Evolutionary conservation across 805 yeast species (phyloP).

Genomic region (Ogataea sp.): DNA sequence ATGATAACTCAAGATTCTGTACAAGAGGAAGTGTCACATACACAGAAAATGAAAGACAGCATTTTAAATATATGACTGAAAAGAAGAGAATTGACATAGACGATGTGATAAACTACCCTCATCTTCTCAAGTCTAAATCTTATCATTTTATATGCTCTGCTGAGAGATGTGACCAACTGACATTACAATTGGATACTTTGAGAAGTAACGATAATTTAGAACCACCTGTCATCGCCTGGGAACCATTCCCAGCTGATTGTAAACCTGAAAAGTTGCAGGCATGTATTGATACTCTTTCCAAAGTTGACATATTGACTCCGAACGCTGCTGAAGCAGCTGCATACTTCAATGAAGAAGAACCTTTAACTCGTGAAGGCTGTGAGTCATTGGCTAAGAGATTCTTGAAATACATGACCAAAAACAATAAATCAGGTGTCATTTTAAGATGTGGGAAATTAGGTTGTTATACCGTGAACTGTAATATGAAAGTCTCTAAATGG

Average conservation of each 20-base stretch:
- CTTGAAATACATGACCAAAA: conserved; percentile 29
- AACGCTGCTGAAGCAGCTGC: conserved; percentile 77
- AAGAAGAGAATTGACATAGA: conserved; percentile 49
- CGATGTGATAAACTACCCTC: conserved; percentile 38
- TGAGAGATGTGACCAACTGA: conserved; percentile 43
- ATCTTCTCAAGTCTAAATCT: conserved; percentile 32
- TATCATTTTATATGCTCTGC: conserved; percentile 76
- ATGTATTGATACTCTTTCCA: conserved; percentile 29
- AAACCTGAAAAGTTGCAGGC: conserved; percentile 36
- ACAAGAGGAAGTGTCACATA: conserved; percentile 80
- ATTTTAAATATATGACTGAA: conserved; percentile 54
- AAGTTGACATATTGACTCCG: conserved; percentile 65
- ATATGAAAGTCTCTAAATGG: conserved; percentile 27
- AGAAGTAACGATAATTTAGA: conserved; percentile 6
- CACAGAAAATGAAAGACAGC: conserved; percentile 49
- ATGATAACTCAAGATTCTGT: conserved; percentile 46
- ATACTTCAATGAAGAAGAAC: conserved; percentile 43
- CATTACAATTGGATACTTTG: conserved; percentile 22
- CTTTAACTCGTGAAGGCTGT: conserved; percentile 30
- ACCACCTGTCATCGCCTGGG: conserved; percentile 57
- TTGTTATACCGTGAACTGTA: conserved; percentile 36
- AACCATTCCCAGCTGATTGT: conserved; percentile 80
- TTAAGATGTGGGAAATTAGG: conserved; percentile 76
- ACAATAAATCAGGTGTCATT: conserved; percentile 39
- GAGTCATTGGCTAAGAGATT: conserved; percentile 36